These are phyloP conservation scores for Nothomitra cinnamomea DNA, from an alignment of 2,329 filamentous ascomycete genomes.

Conservation along the genomic window DNA sequence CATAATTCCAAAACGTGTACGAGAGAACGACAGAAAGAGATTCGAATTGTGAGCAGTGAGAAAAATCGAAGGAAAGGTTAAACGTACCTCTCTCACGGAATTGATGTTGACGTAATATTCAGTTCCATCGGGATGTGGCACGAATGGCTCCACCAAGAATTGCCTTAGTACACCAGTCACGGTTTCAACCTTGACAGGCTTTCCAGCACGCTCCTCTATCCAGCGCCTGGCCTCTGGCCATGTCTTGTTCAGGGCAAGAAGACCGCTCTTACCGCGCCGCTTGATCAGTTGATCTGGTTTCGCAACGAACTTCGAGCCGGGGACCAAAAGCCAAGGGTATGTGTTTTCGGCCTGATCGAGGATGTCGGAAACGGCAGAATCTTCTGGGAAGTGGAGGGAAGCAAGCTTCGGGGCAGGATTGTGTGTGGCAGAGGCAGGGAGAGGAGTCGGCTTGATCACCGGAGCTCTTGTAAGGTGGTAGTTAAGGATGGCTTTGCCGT, in stretches of 20 bases:
- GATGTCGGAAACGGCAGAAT: slow-evolving; percentile 63
- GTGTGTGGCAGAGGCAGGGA: slow-evolving; percentile 69
- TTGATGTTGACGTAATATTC: slow-evolving; percentile 99
- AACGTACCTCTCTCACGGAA: slow-evolving; percentile 94
- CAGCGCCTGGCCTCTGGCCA: slow-evolving; percentile 90
- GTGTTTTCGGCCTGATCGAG: slow-evolving; percentile 91
- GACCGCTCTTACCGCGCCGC: slow-evolving; percentile 95
- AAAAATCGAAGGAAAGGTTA: not conserved
- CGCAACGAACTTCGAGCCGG: slow-evolving; percentile 83
- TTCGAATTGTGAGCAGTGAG: not conserved
- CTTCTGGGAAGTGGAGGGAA: slow-evolving; percentile 82
- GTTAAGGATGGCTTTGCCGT: slow-evolving; percentile 99
- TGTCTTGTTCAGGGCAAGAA: slow-evolving; percentile 89
- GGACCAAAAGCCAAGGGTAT: slow-evolving; percentile 83
- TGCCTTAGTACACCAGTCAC: slow-evolving; percentile 76
- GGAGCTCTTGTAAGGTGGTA: slow-evolving; percentile 97
- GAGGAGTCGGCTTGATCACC: slow-evolving; percentile 94
- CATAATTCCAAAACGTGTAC: not conserved
- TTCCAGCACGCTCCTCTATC: slow-evolving; percentile 83
- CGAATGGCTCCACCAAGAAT: slow-evolving; percentile 97
- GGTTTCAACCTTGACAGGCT: slow-evolving; percentile 84
- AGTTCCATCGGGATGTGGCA: slow-evolving; percentile 84
- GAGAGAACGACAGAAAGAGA: not conserved
- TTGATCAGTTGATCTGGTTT: slow-evolving; percentile 99
- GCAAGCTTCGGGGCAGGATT: slow-evolving; percentile 85